A percentile compares a stretch with the other conserved stretches of the same genome.
phyloP scores from a whole-genome alignment of 2,329 filamentous ascomycete species.

The Alternaria sp. region DNA sequence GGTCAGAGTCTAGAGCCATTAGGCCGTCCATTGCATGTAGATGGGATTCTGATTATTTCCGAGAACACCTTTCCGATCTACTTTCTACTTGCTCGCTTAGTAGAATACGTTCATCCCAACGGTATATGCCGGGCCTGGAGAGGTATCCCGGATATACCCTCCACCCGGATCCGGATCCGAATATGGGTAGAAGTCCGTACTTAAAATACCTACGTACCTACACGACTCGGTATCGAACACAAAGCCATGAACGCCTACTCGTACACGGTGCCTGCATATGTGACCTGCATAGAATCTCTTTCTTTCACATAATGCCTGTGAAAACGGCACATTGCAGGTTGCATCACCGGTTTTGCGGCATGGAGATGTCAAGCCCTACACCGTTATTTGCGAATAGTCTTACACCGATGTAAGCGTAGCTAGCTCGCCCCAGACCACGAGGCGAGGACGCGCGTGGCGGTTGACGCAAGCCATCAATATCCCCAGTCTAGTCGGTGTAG shows the following conservation, averaged over 20 bases:
- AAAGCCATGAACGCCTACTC: slow-evolving; percentile 1
- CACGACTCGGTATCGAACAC: not conserved
- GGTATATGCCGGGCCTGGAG: not conserved
- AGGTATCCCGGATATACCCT: slow-evolving; percentile 5
- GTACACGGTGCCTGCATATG: slow-evolving; percentile 17
- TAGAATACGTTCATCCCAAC: not conserved
- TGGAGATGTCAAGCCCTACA: not conserved
- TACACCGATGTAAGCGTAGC: slow-evolving; percentile 13
- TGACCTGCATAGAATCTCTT: slow-evolving; percentile 1
- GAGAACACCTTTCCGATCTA: not conserved
- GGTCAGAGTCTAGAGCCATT: not conserved
- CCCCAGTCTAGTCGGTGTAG: slow-evolving; percentile 1
- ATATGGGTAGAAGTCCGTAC: not conserved
- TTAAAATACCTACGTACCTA: not conserved
- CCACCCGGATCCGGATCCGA: slow-evolving; percentile 1
- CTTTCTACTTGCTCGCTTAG: not conserved
- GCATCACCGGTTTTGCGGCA: not conserved
- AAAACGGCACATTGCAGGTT: not conserved
- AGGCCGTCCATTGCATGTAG: not conserved
- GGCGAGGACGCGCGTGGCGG: not conserved
- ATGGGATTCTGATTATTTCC: slow-evolving; percentile 1
- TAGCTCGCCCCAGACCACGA: slow-evolving; percentile 12
- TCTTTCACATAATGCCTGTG: not conserved
- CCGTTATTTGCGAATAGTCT: slow-evolving; percentile 7
- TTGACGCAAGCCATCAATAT: slow-evolving; percentile 12